A percentile compares a stretch with the other conserved stretches of the same genome.
Evolutionary conservation across 768 basidiomycete species (phyloP).

Genomic region (Clitopilus hobsonii): DNA sequence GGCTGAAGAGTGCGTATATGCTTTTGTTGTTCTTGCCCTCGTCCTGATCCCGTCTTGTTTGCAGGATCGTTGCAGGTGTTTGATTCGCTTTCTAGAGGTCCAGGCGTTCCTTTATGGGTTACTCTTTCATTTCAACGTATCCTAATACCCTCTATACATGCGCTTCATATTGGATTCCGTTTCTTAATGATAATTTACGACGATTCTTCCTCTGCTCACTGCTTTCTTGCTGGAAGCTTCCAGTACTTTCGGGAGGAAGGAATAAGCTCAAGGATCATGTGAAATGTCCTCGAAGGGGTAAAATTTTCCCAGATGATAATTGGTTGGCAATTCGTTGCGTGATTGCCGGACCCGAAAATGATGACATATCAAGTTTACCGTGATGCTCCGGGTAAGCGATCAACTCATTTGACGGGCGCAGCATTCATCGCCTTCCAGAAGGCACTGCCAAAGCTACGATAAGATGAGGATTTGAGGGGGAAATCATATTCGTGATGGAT

Average conservation of each 20-base stretch:
- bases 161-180: slow-evolving; percentile 14
- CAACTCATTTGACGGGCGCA: not conserved
- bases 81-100: slow-evolving; percentile 16
- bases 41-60: slow-evolving; percentile 10
- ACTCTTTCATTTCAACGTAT: slow-evolving; percentile 7
- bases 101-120: not conserved
- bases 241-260: not conserved
- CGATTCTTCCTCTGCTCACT: not conserved
- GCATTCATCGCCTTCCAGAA: not conserved
- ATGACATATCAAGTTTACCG: not conserved
- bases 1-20: slow-evolving; percentile 80
- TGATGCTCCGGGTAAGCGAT: not conserved
- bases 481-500: not conserved
- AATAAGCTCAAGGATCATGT: not conserved
- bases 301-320: not conserved
- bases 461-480: not conserved
- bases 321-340: not conserved
- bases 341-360: not conserved
- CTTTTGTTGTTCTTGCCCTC: slow-evolving; percentile 1
- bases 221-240: not conserved
- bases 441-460: not conserved
- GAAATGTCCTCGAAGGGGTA: not conserved
- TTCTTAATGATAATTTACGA: slow-evolving; percentile 3
- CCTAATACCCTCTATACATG: slow-evolving; percentile 26
- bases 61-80: slow-evolving; percentile 63